Base-by-base conservation (phyloP, 2,329 filamentous ascomycete species). In the Curvularia hawaiiensis region DNA sequence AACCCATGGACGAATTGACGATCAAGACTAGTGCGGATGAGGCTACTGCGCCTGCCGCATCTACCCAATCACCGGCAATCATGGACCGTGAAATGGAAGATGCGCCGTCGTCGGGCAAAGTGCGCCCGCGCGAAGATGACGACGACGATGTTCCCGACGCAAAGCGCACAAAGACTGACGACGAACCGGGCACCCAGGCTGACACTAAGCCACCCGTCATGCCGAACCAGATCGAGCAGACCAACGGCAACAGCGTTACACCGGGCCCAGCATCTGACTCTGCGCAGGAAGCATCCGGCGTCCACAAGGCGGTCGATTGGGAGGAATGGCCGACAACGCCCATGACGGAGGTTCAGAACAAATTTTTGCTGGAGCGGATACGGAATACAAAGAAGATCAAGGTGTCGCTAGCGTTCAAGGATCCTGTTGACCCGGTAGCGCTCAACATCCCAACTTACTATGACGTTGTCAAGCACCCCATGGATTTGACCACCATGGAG, bases 371-470 rank as follows among this genome's bases (percentile, higher is more conserved):
- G 33, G 85, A 87, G 60, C 83, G 88, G 31, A 79, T 94, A 50
- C 88, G 87, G 31, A 88, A 89, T 51, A 83, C 94, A 55, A 96
- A 96, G 79, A 95, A 96, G 77, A 93, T 91, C 46, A 92, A 94
- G 73, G 86, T 88, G 58, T 91, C 94, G 2, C 78, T 79, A 7
- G 85, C 89, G 53, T 98, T 97, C 79, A 84, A 86, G 62, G 84
- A 88, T 41, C 89, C 95, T 0, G 95, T 98, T 8, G 84, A 91
- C 72, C 85, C 84, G 39, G 79, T 94, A 24, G 91, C 90, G 76
- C 84, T 97, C 40, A 82, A 80, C 28, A 86, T 98, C 40, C 92
- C 91, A 53, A 87, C 86, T 2, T 90, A 92, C 61, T 90, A 90
- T 62, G 80, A 85, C 1, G 81, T 89, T 35, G 87, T 98, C 65